Evolutionary conservation across 2,329 filamentous ascomycete genomes (phyloP).

Genomic region (Epichloe scottii): DNA sequence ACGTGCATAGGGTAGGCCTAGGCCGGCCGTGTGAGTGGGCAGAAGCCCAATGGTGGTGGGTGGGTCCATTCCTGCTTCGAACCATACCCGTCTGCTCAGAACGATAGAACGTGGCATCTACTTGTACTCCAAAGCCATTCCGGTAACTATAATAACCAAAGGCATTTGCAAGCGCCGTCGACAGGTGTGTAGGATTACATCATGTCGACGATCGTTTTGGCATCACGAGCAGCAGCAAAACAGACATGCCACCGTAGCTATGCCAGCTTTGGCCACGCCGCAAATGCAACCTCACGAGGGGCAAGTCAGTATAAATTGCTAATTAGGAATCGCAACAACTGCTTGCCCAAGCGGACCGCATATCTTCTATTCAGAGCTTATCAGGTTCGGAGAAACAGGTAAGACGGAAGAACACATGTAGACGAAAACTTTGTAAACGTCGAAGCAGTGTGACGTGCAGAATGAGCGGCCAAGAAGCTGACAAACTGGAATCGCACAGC

Average conservation of each 20-base stretch:
- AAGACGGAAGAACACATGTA: neutral
- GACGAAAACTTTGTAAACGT: neutral
- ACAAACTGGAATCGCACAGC: neutral
- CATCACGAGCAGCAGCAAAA: neutral
- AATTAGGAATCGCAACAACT: neutral
- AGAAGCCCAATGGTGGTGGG: too few species aligned
- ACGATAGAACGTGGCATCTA: too few species aligned
- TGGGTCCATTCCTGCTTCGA: too few species aligned
- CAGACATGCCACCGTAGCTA: neutral
- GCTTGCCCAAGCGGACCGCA: neutral
- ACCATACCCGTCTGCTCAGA: too few species aligned
- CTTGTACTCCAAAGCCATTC: too few species aligned
- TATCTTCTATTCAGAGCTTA: neutral
- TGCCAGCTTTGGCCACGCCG: neutral
- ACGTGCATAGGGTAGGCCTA: too few species aligned
- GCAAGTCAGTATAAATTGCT: neutral
- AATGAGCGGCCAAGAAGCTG: neutral
- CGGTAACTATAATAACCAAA: neutral
- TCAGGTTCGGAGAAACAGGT: neutral
- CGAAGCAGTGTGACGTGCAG: neutral
- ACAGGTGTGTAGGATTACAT: neutral
- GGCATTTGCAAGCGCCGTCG: neutral
- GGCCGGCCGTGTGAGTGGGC: too few species aligned
- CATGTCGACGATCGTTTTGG: neutral
- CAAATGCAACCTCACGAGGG: neutral